phyloP scores from a whole-genome alignment of 306 rosid species.

The Heteromeles arbutifolia region DNA sequence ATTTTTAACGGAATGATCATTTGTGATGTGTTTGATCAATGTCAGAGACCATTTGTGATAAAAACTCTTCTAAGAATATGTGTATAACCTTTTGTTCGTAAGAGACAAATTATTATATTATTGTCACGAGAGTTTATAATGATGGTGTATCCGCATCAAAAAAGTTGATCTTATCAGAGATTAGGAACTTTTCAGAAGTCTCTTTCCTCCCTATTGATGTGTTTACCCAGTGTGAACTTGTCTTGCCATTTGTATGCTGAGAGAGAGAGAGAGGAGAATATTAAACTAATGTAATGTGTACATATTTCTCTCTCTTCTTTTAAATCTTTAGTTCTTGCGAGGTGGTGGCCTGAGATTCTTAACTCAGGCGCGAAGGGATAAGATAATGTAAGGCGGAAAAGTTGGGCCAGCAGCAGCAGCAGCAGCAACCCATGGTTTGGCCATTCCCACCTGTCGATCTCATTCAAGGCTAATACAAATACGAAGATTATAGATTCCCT shows the following conservation, averaged over 20 bases:
- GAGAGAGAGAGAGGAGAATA: slow-evolving; percentile 30
- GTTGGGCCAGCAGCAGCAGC: slow-evolving; percentile 4
- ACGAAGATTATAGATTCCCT: background rate
- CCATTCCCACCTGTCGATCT: slow-evolving; percentile 12
- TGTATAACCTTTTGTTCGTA: too few species aligned
- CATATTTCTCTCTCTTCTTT: slow-evolving; percentile 6
- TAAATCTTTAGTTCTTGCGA: background rate
- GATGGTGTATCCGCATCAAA: too few species aligned
- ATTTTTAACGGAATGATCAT: too few species aligned
- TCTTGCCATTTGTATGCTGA: slow-evolving; percentile 16
- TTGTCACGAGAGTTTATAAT: too few species aligned
- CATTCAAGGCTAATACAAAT: background rate
- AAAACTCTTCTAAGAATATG: too few species aligned
- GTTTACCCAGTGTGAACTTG: slow-evolving; percentile 25
- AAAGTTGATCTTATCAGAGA: too few species aligned
- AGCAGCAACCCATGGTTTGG: background rate
- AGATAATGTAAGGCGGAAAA: slow-evolving; percentile 7
- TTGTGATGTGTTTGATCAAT: too few species aligned
- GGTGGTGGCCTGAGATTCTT: slow-evolving; percentile 31
- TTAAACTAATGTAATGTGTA: slow-evolving; percentile 10
- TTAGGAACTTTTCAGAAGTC: background rate
- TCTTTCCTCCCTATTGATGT: background rate
- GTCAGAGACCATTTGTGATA: too few species aligned
- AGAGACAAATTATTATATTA: too few species aligned
- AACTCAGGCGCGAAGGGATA: slow-evolving; percentile 31